Percentiles rank a stretch among this genome's conserved stretches.
These are phyloP conservation scores for Dysphania ambrosioides DNA, from an alignment of 148 eudicot species.

Conservation along the genomic window DNA sequence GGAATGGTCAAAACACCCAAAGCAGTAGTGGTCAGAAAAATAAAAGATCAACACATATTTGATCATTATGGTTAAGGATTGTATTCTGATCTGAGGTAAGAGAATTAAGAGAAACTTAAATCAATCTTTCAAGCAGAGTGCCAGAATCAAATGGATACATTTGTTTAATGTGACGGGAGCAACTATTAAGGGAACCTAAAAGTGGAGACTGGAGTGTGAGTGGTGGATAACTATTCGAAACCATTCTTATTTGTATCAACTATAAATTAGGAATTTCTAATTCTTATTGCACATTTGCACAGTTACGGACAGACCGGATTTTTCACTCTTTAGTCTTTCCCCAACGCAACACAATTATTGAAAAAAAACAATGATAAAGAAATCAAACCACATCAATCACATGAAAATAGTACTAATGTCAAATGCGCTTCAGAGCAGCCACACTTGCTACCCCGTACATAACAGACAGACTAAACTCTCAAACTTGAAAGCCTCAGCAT, in stretches of 20 bases:
- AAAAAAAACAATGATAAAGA: not conserved
- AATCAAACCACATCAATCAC: too few relatives aligned
- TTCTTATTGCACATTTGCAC: not conserved
- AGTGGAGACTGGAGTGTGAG: not conserved
- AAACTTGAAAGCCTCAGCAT: not conserved
- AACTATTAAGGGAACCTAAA: not conserved
- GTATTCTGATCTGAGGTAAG: not conserved
- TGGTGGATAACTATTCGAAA: not conserved
- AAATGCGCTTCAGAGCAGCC: not conserved
- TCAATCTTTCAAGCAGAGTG: not conserved
- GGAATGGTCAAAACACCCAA: not conserved
- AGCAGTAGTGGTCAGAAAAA: not conserved
- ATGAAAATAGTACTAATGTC: not conserved
- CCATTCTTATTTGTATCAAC: too few relatives aligned
- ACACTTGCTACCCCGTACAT: not conserved
- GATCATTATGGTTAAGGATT: not conserved
- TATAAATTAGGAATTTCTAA: too few relatives aligned
- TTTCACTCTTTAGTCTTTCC: not conserved
- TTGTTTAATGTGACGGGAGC: not conserved
- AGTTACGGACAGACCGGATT: not conserved
- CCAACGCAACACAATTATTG: not conserved
- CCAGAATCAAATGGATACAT: not conserved
- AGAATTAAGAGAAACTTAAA: not conserved
- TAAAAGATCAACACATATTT: not conserved
- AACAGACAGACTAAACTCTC: not conserved